These are phyloP conservation scores for Herpetomonas tarakana DNA, from an alignment of 208 protist genomes.

Conservation along the genomic window DNA sequence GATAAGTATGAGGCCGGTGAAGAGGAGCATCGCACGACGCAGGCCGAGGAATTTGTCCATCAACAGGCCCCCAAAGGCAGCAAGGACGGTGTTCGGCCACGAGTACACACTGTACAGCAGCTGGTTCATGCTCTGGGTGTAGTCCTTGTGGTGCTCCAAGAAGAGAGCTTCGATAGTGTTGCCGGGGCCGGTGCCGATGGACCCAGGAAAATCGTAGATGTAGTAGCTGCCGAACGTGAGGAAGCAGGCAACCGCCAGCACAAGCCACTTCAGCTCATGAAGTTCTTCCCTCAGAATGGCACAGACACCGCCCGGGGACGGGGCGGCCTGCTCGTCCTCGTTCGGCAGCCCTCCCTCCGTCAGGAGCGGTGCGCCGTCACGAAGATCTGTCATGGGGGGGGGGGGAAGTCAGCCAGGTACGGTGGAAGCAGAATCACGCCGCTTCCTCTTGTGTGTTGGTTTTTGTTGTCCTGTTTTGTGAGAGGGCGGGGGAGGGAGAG, in stretches of 20 bases:
- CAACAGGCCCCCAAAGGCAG: conserved; percentile 80
- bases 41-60: conserved; percentile 89
- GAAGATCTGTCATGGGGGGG: neutral
- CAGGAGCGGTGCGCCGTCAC: neutral
- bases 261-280: conserved; percentile 72
- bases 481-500: too few species aligned
- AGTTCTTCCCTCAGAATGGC: conserved; percentile 25
- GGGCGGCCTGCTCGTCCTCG: neutral
- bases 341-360: neutral
- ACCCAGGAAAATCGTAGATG: conserved; percentile 80
- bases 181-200: conserved; percentile 57
- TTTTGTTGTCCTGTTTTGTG: too few species aligned
- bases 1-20: conserved; percentile 54
- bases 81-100: conserved; percentile 90
- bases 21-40: conserved; percentile 75
- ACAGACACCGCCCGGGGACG: neutral
- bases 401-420: too few species aligned
- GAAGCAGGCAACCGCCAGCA: conserved; percentile 75
- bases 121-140: conserved; percentile 87
- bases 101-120: conserved; percentile 91
- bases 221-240: conserved; percentile 86
- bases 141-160: conserved; percentile 32
- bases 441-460: too few species aligned
- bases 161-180: conserved; percentile 67
- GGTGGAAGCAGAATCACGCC: too few species aligned